These are phyloP conservation scores for Cladosporium phlei DNA, from an alignment of 2,329 filamentous ascomycete species.

Conservation along the genomic window DNA sequence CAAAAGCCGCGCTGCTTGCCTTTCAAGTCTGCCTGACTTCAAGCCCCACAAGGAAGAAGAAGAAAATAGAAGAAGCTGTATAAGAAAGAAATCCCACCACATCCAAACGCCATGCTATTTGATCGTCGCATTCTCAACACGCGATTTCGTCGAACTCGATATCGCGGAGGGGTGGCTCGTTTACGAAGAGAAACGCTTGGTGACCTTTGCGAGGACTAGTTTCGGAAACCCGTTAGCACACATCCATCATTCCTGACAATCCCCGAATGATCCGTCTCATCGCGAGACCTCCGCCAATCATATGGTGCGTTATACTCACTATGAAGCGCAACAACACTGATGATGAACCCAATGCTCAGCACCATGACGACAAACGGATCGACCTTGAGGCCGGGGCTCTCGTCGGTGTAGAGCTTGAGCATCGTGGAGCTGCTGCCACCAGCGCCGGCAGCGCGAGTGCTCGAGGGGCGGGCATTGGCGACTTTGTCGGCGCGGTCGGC, in stretches of 20 bases:
- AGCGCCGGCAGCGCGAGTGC: constrained; percentile 87
- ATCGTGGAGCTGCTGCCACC: constrained; percentile 97
- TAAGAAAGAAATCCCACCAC: constrained; percentile 1
- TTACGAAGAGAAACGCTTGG: constrained; percentile 71
- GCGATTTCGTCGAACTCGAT: no score
- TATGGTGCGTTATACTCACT: constrained; percentile 74
- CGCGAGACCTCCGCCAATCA: no score
- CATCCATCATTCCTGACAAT: no score
- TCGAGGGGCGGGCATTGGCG: constrained; percentile 86
- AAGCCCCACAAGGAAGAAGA: neutral
- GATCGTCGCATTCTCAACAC: neutral
- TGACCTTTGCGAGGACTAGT: constrained; percentile 90
- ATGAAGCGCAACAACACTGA: constrained; percentile 95
- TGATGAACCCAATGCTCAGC: constrained; percentile 95
- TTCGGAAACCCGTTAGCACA: constrained; percentile 16
- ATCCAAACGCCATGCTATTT: constrained; percentile 11
- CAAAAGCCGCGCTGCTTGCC: constrained; percentile 4
- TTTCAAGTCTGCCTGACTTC: neutral
- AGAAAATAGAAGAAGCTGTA: neutral
- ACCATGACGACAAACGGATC: constrained; percentile 97
- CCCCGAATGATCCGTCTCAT: no score
- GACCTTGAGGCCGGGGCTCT: constrained; percentile 94
- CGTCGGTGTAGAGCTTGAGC: constrained; percentile 98
- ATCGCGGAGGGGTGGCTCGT: no score
- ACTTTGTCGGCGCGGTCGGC: constrained; percentile 97